Conservation (phyloP, 2,329 filamentous ascomycete genomes). For the Davidsoniella australis region DNA sequence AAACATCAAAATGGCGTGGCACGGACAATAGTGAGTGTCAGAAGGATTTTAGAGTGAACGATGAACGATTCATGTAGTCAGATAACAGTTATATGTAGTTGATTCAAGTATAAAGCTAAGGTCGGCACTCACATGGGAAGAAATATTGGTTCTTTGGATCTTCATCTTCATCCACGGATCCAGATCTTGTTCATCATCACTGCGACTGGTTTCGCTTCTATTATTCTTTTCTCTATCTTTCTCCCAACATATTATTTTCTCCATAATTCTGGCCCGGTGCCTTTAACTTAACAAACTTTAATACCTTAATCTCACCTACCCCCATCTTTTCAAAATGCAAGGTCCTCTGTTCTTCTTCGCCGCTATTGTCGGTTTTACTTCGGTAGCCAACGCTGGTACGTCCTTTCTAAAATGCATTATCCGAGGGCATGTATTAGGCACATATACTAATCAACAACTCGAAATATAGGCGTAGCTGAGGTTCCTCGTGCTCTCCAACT, state of each 20-base stretch:
- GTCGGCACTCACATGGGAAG: no score
- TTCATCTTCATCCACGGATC: neutral
- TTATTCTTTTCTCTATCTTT: neutral
- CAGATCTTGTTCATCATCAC: neutral
- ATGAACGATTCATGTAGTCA: no score
- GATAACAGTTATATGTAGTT: no score
- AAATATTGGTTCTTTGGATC: neutral
- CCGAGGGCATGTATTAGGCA: neutral
- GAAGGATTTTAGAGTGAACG: no score
- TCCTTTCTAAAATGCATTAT: neutral
- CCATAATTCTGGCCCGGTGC: neutral
- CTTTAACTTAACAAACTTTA: neutral
- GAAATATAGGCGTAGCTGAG: constrained; percentile 1
- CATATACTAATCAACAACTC: neutral
- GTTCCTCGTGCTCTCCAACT: constrained; percentile 7
- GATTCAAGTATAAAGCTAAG: no score
- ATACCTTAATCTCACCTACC: neutral
- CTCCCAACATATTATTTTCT: neutral
- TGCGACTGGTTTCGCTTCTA: constrained; percentile 5
- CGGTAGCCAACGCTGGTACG: constrained; percentile 6
- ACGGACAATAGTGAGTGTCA: no score
- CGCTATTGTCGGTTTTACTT: constrained; percentile 7
- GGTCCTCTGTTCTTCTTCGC: constrained; percentile 3
- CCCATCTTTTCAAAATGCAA: constrained; percentile 6
- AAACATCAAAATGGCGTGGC: no score